A percentile compares a stretch with the other conserved stretches of the same genome.
Conservation (phyloP, 2,329 filamentous ascomycete genomes). For the Allantophomopsis cytisporea region DNA sequence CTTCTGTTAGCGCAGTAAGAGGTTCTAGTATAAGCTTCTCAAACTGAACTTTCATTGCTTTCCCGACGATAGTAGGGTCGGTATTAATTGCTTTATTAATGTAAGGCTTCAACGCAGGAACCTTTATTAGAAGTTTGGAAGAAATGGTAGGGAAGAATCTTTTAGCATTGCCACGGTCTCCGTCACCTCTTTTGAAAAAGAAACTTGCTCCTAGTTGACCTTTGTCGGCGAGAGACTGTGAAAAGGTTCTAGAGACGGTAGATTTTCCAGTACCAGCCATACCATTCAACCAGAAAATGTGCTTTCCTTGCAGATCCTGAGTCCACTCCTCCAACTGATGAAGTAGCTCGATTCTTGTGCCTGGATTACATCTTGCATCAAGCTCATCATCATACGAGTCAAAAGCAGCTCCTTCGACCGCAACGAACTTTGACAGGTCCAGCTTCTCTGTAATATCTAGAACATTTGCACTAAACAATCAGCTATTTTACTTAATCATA, state of each 20-base stretch:
- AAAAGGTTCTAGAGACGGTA: slow-evolving; percentile 21
- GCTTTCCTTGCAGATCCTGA: slow-evolving; percentile 2
- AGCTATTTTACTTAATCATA: slow-evolving; percentile 4
- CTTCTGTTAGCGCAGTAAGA: slow-evolving; percentile 6
- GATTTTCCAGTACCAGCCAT: slow-evolving; percentile 10
- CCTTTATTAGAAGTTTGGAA: slow-evolving; percentile 7
- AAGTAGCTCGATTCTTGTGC: slow-evolving; percentile 12
- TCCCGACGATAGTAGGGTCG: slow-evolving; percentile 6
- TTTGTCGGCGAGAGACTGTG: slow-evolving; percentile 8
- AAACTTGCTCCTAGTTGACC: slow-evolving; percentile 16
- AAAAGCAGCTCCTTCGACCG: slow-evolving; percentile 16
- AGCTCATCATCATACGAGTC: slow-evolving; percentile 21
- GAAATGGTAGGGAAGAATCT: slow-evolving; percentile 19
- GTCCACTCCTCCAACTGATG: slow-evolving; percentile 6
- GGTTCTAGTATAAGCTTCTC: slow-evolving; percentile 14
- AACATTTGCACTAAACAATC: slow-evolving; percentile 5
- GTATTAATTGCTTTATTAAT: slow-evolving; percentile 7
- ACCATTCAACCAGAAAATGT: slow-evolving; percentile 13
- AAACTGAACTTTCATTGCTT: slow-evolving; percentile 14
- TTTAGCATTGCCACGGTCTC: slow-evolving; percentile 14
- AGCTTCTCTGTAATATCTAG: slow-evolving; percentile 11
- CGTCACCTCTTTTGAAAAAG: slow-evolving; percentile 20
- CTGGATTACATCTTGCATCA: slow-evolving; percentile 16
- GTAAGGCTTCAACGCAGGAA: slow-evolving; percentile 9
- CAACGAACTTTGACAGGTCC: slow-evolving; percentile 8